Base-by-base conservation (phyloP, 257 asterid species). In the Solanum virginianum region DNA sequence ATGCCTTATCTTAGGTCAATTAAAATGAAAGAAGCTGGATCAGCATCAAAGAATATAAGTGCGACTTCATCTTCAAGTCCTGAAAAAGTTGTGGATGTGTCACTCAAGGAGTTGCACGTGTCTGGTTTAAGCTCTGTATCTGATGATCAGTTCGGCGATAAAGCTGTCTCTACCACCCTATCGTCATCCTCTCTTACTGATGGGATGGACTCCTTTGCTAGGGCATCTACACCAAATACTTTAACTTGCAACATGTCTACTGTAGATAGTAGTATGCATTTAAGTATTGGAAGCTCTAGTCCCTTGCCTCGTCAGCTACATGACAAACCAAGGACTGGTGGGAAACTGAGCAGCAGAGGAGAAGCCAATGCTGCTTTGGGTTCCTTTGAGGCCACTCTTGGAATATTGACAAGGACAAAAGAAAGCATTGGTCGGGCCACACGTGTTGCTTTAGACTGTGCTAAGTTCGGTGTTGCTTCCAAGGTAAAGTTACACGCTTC, bases 391-490 rank as follows among this genome's bases (percentile, higher is more conserved):
- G 89, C 91, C 22, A 57, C 88, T 85, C 91, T 95, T 83, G 94
- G 89, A 88, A 89, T 93, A 49, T 87, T 95, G 87, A 94, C 97
- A 4, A 91, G 99, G 92, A 93, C 96, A 63, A 95, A 93, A 88
- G 99, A 95, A 88, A 93, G 91, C 91, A 95, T 95, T 39, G 92
- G 91, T 69, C 91, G 97, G 69, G 98, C 99, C 16, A 95, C 99
- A 16, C 93, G 93, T 83, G 75, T 91, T 84, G 98, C 99, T 69
- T 93, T 95, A 72, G 98, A 95, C 87, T 94, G 97, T 90, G 97
- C 97, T 55, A 94, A 94, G 85, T 85, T 82, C 82, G 98, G 99
- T 62, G 91, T 93, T 88, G 98, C 98, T 83, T 86, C 95, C 84
- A 92, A 93, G 98, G 99, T 95, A 92, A 77, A 69, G 69, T 18